Evolutionary conservation across 2,329 filamentous ascomycete species (phyloP), one percentile per base, ranked within the genome.

Genomic region (Diaporthe citrichinensis): DNA sequence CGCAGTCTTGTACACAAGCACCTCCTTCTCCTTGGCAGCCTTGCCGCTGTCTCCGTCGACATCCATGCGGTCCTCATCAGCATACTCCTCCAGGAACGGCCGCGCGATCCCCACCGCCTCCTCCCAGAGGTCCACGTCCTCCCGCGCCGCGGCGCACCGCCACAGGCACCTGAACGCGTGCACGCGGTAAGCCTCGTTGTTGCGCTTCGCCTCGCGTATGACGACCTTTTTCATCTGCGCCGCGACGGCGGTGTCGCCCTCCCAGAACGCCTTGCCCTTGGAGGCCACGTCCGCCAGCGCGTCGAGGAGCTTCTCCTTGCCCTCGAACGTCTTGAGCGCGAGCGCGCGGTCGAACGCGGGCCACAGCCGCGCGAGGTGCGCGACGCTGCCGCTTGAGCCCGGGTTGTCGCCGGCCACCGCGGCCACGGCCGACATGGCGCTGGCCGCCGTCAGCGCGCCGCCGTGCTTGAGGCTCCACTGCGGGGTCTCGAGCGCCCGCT

Each of bases 401-500:
- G 88, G 87, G 69, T 87, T 84, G 15, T 90, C 88, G 69, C 90
- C 88, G 28, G 90, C 91, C n/a, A 90, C 91, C 17, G 87, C 87
- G 41, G 90, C 90, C 4, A 96, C 89, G 1, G 93, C 92, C 28
- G 88, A 88, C 17, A 95, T 89, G 73, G 93, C 91, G 61, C 94
- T 93, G 1, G 95, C 95, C 14, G 96, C 90, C 0, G 95, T 91
- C 75, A 97, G 91, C 10, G 96, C 95, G 12, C 94, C 94, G 0
- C 95, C 94, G 80, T 98, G 96, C 83, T 97, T 97, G 74, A 98
- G 90, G 2, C 92, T 92, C 97, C 97, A 99, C 80, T 95, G 94
- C 2, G 94, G 90, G 2, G 94, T 95, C 46, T 94, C 92, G 10
- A 98, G 87, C 72, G 95, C 90, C 49, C 88, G 87, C 49, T 91